Evolutionary conservation across 208 protist species (phyloP), one percentile per base, ranked within the genome.

Genomic region (Borovskyia barvae): DNA sequence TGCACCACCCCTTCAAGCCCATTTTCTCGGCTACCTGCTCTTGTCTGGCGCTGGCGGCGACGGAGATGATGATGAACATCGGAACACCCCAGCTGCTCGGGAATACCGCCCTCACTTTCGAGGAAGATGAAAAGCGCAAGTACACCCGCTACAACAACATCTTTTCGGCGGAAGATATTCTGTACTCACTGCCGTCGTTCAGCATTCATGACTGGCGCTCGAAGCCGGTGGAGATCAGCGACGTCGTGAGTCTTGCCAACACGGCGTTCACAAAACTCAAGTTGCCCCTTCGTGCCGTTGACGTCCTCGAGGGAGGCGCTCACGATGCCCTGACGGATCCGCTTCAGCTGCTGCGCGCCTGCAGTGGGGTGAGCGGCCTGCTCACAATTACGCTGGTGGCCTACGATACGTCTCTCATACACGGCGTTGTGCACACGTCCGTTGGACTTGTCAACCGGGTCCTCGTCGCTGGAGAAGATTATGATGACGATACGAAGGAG

Each of bases 1-100:
- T 94, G 45, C 78, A 92, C 58, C 90, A 96, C 71, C 90, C 90
- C 9, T 96, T 96, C 66, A 90, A 85, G 63, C 87, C 80, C 29
- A 91, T 82, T 46, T 82, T 96, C 35, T 93, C 85, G 35, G 63
- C 90, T 20, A 53, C 69, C 20, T 88, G 77, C 69, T 66, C 75
- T 22, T 91, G 84, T 69, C 51, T 94, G 15, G 87, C 90, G 26
- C 77, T 96, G n/a, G 85, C 89, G 20, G 77, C 85, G 51, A 91
- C 90, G 29, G 83, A 94, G 72, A 91, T 96, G 85, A 80, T 83
- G 78, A 67, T 75, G 63, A 75, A 63, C 62, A 81, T 85, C 40
- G 50, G 63, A 35, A 46, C 53, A 0, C 77, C 74, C 8, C 67
- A 29, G 42, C 33, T 80, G 41, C 75, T 89, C 52, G 60, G 66